Percentiles rank a stretch among this genome's conserved stretches.
These are phyloP conservation scores for Entomortierella parvispora DNA, from an alignment of 192 early-diverging fungal genomes.

Conservation along the genomic window DNA sequence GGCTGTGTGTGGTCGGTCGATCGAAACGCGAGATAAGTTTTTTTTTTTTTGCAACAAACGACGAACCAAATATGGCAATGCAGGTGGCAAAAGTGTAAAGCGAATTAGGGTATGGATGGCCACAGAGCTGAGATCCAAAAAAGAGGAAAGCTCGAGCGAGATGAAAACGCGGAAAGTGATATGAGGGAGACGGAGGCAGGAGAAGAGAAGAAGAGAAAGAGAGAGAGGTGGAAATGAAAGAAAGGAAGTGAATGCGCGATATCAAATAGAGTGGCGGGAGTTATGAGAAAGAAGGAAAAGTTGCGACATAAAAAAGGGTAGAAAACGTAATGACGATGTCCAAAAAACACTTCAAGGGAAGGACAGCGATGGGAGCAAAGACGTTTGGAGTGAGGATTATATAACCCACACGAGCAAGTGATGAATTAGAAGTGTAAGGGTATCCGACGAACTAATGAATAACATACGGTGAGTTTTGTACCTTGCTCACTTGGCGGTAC, in stretches of 20 bases:
- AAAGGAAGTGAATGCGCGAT: background rate
- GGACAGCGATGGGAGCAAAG: background rate
- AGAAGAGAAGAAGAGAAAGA: background rate
- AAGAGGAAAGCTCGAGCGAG: background rate
- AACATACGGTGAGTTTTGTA: background rate
- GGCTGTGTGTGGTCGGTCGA: background rate
- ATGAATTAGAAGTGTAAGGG: background rate
- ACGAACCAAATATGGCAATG: too few species aligned
- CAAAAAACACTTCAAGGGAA: background rate
- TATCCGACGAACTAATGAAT: background rate
- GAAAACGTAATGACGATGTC: background rate
- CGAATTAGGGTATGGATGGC: background rate
- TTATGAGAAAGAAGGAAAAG: background rate
- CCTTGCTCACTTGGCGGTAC: background rate
- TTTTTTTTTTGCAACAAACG: background rate
- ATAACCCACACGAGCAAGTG: conserved; percentile 1
- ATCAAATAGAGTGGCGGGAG: background rate
- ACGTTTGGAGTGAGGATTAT: background rate
- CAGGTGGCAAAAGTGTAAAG: too few species aligned
- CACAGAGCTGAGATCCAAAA: background rate
- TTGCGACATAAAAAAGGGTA: background rate
- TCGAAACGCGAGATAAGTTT: background rate
- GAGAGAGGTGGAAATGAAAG: background rate
- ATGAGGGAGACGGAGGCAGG: background rate
- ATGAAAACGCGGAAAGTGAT: background rate